These are phyloP conservation scores for Tetracladium maxilliforme DNA, from an alignment of 2,329 filamentous ascomycete species.

Conservation along the genomic window DNA sequence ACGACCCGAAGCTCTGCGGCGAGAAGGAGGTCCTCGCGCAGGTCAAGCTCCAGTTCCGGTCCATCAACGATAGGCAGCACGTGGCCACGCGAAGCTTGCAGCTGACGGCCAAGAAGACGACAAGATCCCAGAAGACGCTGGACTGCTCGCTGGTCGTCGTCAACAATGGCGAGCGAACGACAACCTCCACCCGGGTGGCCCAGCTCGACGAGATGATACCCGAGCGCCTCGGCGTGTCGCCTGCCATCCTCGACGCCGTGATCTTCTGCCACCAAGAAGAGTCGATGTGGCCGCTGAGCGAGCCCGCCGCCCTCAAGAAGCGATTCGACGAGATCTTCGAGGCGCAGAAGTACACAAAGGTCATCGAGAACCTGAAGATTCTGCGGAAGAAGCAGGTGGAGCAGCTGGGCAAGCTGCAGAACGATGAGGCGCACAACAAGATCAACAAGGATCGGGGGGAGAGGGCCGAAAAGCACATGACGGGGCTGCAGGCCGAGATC, in stretches of 20 bases:
- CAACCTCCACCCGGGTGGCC: slow-evolving; percentile 64
- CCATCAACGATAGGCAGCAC: slow-evolving; percentile 64
- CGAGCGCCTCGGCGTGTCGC: slow-evolving; percentile 74
- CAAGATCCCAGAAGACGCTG: slow-evolving; percentile 65
- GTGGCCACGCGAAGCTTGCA: slow-evolving; percentile 75
- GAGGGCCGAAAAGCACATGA: slow-evolving; percentile 49
- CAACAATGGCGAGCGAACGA: slow-evolving; percentile 65
- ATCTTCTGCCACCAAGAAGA: slow-evolving; percentile 99
- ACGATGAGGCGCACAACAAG: slow-evolving; percentile 65
- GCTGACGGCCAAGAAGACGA: slow-evolving; percentile 71
- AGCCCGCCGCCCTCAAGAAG: slow-evolving; percentile 75
- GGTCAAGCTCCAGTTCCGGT: slow-evolving; percentile 78
- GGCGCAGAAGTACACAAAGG: slow-evolving; percentile 91
- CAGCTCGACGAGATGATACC: slow-evolving; percentile 79
- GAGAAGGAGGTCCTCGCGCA: slow-evolving; percentile 85
- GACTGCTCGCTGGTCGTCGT: slow-evolving; percentile 66
- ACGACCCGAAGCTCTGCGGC: slow-evolving; percentile 84
- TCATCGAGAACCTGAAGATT: slow-evolving; percentile 85
- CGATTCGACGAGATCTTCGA: slow-evolving; percentile 97
- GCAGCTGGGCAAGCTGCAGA: slow-evolving; percentile 57
- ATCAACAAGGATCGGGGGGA: slow-evolving; percentile 75
- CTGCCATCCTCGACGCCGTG: slow-evolving; percentile 80
- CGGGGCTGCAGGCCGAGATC: slow-evolving; percentile 51
- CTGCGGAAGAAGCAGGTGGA: slow-evolving; percentile 72
- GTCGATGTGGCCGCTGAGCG: slow-evolving; percentile 90